These are phyloP conservation scores for Entrophospora sp. DNA, from an alignment of 192 early-diverging fungal genomes.

Conservation along the genomic window DNA sequence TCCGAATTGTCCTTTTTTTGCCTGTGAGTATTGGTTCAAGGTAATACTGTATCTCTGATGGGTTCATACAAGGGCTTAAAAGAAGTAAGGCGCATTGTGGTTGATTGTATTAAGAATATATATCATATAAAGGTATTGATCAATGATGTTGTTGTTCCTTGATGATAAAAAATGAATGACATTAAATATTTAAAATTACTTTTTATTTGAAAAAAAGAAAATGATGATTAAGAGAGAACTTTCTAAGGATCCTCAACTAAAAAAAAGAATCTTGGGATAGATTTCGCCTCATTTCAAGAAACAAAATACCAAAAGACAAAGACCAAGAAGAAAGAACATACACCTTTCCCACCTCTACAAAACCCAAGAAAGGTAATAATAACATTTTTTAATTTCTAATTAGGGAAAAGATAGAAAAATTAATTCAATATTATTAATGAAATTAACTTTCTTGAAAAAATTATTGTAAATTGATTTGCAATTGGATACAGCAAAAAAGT, in stretches of 20 bases:
- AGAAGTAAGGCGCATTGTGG: constrained; percentile 78
- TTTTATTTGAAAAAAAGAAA: constrained; percentile 46
- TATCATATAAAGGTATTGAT: constrained; percentile 86
- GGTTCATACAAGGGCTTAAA: constrained; percentile 85
- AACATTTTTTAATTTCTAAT: not conserved
- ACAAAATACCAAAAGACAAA: constrained; percentile 61
- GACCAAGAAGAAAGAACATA: constrained; percentile 73
- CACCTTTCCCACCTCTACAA: constrained; percentile 86
- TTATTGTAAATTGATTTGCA: constrained; percentile 63
- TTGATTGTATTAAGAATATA: constrained; percentile 99
- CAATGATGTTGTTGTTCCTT: not conserved
- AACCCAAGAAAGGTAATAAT: constrained; percentile 54
- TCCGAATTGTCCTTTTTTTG: no score
- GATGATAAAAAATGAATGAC: not conserved
- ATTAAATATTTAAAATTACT: not conserved
- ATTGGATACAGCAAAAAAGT: no score
- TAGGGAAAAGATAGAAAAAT: not conserved
- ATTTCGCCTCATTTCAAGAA: constrained; percentile 97
- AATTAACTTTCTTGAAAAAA: not conserved
- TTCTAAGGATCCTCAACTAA: constrained; percentile 91
- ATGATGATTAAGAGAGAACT: constrained; percentile 98
- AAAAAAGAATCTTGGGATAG: constrained; percentile 93
- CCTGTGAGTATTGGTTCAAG: constrained; percentile 99
- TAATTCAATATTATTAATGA: not conserved
- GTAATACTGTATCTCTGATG: constrained; percentile 93